These are phyloP conservation scores for Dacryopinax primogenitus DNA, from an alignment of 768 basidiomycete genomes.

Conservation along the genomic window DNA sequence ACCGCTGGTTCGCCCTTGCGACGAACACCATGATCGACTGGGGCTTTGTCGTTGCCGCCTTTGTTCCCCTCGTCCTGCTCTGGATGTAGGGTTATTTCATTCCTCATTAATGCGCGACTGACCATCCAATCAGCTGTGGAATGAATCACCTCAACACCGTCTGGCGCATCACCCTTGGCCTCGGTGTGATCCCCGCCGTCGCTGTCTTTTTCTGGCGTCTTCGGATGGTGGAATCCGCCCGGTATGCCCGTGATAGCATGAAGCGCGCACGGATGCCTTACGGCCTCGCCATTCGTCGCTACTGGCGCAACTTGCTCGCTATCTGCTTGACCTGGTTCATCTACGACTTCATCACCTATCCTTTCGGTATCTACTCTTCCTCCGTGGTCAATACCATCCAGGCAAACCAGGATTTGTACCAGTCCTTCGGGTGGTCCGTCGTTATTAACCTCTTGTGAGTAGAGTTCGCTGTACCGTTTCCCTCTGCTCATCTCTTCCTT, in stretches of 20 bases:
- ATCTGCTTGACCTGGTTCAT: slow-evolving; percentile 59
- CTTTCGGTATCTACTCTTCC: slow-evolving; percentile 70
- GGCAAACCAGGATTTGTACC: slow-evolving; percentile 31
- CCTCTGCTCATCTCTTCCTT: too few relatives aligned
- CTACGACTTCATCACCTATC: slow-evolving; percentile 66
- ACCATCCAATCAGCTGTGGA: slow-evolving; percentile 43
- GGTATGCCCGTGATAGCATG: slow-evolving; percentile 70
- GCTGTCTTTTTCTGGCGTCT: slow-evolving; percentile 80
- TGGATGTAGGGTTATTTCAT: slow-evolving; percentile 68
- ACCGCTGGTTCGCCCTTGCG: slow-evolving; percentile 75
- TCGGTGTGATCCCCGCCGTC: slow-evolving; percentile 68
- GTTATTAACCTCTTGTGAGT: slow-evolving; percentile 70
- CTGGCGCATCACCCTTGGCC: slow-evolving; percentile 76
- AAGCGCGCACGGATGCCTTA: slow-evolving; percentile 63
- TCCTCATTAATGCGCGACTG: background rate
- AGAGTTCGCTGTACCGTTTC: too few relatives aligned
- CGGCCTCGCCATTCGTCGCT: slow-evolving; percentile 58
- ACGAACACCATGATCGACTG: slow-evolving; percentile 82
- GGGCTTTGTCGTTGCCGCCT: slow-evolving; percentile 54
- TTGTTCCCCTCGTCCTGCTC: slow-evolving; percentile 71
- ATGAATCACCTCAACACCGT: slow-evolving; percentile 67
- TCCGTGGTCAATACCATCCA: slow-evolving; percentile 42
- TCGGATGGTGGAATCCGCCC: slow-evolving; percentile 64
- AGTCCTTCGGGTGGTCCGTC: slow-evolving; percentile 62
- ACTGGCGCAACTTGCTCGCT: slow-evolving; percentile 61